Conservation (phyloP, 2,329 filamentous ascomycete species). For the Phaeophleospora eucalypticola region DNA sequence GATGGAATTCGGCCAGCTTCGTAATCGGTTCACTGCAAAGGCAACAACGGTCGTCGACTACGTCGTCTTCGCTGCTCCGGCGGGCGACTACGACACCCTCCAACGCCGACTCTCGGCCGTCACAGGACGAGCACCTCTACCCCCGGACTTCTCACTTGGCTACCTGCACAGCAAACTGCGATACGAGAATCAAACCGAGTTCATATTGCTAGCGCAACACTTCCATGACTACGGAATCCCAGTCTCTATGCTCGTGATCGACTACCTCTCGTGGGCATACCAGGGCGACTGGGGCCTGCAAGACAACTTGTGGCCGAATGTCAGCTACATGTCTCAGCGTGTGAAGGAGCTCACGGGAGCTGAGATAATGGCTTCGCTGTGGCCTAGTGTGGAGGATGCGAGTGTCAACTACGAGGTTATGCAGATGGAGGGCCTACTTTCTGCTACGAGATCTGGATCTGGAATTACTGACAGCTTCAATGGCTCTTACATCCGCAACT, state of each 20-base stretch:
- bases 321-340: conserved; percentile 25
- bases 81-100: conserved; percentile 30
- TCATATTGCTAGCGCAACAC: conserved; percentile 28
- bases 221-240: conserved; percentile 31
- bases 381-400: conserved; percentile 30
- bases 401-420: conserved; percentile 29
- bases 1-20: conserved; percentile 29
- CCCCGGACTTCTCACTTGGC: conserved; percentile 31
- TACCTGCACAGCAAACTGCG: conserved; percentile 32
- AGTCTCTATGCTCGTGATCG: conserved; percentile 32
- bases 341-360: conserved; percentile 32
- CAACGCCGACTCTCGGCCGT: conserved; percentile 27
- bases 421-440: conserved; percentile 26
- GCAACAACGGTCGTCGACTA: conserved; percentile 33
- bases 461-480: conserved; percentile 32
- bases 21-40: conserved; percentile 28
- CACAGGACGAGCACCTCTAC: conserved; percentile 29
- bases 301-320: conserved; percentile 29
- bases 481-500: conserved; percentile 30
- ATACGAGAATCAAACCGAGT: conserved; percentile 32
- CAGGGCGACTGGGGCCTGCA: conserved; percentile 33
- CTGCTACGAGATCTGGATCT: conserved; percentile 28
- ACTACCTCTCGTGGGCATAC: conserved; percentile 32
- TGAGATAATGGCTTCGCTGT: conserved; percentile 34
- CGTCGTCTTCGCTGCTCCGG: conserved; percentile 26